A percentile compares a stretch with the other conserved stretches of the same genome.
Conservation (phyloP, 2,329 filamentous ascomycete genomes). For the Mycosphaerelloides madeirae region DNA sequence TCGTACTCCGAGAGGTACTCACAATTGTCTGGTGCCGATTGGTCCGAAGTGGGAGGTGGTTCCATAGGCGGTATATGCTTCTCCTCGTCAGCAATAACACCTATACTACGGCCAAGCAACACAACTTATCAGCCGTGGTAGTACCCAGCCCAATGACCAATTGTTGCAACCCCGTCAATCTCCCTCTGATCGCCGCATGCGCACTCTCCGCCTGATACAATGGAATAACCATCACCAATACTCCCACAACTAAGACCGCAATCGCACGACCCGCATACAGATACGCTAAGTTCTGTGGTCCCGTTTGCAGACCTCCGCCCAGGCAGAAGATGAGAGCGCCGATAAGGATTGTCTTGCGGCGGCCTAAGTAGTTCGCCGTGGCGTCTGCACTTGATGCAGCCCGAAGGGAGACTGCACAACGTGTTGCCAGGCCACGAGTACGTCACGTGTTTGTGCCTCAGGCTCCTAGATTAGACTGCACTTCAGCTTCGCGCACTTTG, state of each 20-base stretch:
- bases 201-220: slow-evolving; percentile 34
- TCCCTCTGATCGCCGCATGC: slow-evolving; percentile 35
- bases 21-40: slow-evolving; percentile 36
- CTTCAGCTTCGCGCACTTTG: too few relatives aligned
- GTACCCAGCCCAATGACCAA: slow-evolving; percentile 43
- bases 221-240: slow-evolving; percentile 33
- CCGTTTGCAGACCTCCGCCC: slow-evolving; percentile 23
- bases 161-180: slow-evolving; percentile 43
- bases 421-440: too few relatives aligned
- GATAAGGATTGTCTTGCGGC: slow-evolving; percentile 61
- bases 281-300: slow-evolving; percentile 23
- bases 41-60: slow-evolving; percentile 23
- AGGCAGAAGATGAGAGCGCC: slow-evolving; percentile 49
- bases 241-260: slow-evolving; percentile 24
- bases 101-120: too few relatives aligned
- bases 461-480: too few relatives aligned
- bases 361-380: slow-evolving; percentile 47
- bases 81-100: too few relatives aligned
- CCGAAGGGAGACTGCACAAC: too few relatives aligned
- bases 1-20: slow-evolving; percentile 43
- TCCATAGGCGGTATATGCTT: slow-evolving; percentile 22
- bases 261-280: slow-evolving; percentile 16
- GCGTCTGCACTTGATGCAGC: too few relatives aligned
- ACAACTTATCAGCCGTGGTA: too few relatives aligned
- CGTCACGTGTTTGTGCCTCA: too few relatives aligned